Base-by-base conservation (phyloP, 2,329 filamentous ascomycete species). In the Penicillium rolfsii region DNA sequence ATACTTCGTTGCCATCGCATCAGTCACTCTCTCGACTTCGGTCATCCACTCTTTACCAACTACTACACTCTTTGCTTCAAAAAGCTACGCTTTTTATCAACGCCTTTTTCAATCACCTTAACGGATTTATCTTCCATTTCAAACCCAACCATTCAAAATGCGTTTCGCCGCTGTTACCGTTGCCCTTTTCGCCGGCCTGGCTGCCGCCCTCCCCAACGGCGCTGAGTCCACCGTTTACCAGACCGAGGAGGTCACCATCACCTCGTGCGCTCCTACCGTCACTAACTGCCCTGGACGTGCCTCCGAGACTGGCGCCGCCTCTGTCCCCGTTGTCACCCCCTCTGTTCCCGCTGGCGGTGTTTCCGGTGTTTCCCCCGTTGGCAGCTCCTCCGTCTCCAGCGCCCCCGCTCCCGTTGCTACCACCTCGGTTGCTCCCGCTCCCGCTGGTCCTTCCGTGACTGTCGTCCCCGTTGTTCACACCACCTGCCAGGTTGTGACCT, bases 221-320 rank as follows among this genome's bases (percentile, higher is more conserved):
- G 71, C 69, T 58, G 68, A 74, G 62, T 58, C 73, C 67, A 82
- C 84, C 71, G 78, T 87, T 78, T 86, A 84, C 82, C 77, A 79
- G 73, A 86, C 84, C 67, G 81, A 86, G 73, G 80, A 83, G 73
- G 79, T 85, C 68, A 88, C 86, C 77, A 79, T 88, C 82, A 88
- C 84, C 76, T 85, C 83, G 56, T 88, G 85, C 82, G 82, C 77
- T 60, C 79, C 85, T 53, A 81, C 81, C 63, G 85, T 89, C 72
- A 83, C 84, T 75, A 72, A 89, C 85, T 90, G 88, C 76, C 76
- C 77, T 49, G 75, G 68, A 59, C 76, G 77, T 49, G 74, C 70
- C 62, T 58, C 60, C 53, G 52, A 58, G 55, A 68, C 60, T 52
- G 57, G 58, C n/a, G 63, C 52, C 53, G 16, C 63, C 22, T 60